Base-by-base conservation (phyloP, 805 yeast species). In the Priceomyces haplophilus region DNA sequence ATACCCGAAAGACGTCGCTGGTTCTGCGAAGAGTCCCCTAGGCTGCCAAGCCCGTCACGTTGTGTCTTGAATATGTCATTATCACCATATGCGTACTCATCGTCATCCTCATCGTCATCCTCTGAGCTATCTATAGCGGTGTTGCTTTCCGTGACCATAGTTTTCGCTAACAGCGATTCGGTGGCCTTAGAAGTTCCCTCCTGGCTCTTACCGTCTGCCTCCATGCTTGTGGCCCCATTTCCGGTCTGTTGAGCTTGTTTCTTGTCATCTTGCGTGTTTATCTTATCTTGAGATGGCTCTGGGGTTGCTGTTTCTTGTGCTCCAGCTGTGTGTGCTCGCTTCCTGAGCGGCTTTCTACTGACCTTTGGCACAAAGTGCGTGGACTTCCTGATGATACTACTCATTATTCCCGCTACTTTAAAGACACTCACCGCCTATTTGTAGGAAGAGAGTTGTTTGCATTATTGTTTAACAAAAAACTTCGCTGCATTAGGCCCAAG, bases 341-440 rank as follows among this genome's bases (percentile, higher is more conserved):
- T 57, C 44, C 58, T 53, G 13, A 54, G 46, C 7, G 49, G 46
- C 31, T 60, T 52, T 49, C 58, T 60, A 51, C 57, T 61, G 30
- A 65, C 48, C 48, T 81, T 82, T 2, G 89, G 89, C n/a, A 75
- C 69, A 61, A 84, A 84, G 43, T 84, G 78, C 10, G 84, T 75
- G 19, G 81, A 76, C 56, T 62, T 63, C 62, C 69, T 70, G 38
- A 72, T 70, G 18, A 74, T 60, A 63, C 75, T 67, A 62, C 77
- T 73, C 78, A 72, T 73, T 37, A n/a, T 25, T 35, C 20, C 20
- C 12, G 24, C 8, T 34, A 27, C 5, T 12, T 4, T 27, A n/a
- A 27, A 27, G 31, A 27, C 15, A 27, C 11, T n/a, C 31, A 27
- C 31, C 11, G 15, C 10, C 15, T 27, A 27, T 12, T 27, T 27